Evolutionary conservation across 1,284 basidiomycete genomes (phyloP).

Genomic region (Ustilago sp.): DNA sequence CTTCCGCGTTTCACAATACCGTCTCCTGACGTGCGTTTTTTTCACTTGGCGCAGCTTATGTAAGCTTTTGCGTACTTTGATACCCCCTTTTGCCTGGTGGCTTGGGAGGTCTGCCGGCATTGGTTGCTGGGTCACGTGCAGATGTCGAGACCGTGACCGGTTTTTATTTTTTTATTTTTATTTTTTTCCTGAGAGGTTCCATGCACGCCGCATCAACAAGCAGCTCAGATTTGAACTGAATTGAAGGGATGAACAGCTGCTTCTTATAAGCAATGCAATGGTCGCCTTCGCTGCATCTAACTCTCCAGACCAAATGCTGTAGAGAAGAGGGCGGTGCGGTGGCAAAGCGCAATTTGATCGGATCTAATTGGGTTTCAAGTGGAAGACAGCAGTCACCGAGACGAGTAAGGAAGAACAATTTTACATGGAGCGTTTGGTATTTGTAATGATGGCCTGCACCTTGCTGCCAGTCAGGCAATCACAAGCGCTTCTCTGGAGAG

Average conservation of each 20-base stretch:
- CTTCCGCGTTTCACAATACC: no score
- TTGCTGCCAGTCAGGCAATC: background rate
- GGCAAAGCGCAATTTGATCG: background rate
- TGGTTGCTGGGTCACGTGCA: background rate
- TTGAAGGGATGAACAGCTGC: background rate
- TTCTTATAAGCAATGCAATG: background rate
- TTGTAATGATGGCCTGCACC: background rate
- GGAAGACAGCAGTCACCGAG: background rate
- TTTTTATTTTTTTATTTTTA: no score
- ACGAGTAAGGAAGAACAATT: no score
- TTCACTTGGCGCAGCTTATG: no score
- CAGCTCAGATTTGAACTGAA: background rate
- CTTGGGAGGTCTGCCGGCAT: background rate
- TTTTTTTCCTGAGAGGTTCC: background rate
- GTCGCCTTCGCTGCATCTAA: background rate
- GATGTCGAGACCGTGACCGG: background rate
- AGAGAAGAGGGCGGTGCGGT: background rate
- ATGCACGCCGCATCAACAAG: slow-evolving; percentile 4
- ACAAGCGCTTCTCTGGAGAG: background rate
- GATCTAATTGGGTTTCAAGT: background rate
- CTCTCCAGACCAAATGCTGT: background rate
- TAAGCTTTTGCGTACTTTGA: no score
- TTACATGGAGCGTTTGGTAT: background rate
- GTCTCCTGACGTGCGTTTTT: no score
- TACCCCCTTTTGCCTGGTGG: background rate